These are phyloP conservation scores for Emericellopsis cladophorae DNA, from an alignment of 2,329 filamentous ascomycete genomes.

Conservation along the genomic window DNA sequence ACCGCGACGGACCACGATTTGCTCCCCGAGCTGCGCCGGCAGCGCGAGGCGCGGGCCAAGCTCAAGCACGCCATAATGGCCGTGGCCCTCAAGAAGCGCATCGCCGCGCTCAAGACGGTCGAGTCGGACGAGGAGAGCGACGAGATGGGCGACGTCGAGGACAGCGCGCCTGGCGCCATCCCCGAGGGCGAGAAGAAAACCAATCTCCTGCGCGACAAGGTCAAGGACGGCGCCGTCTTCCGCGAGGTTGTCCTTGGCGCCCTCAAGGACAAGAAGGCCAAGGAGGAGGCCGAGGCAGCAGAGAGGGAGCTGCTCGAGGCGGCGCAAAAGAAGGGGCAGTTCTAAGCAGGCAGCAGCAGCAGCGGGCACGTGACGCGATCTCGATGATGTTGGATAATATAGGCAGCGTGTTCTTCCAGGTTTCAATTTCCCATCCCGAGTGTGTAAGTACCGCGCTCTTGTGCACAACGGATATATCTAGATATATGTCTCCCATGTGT, in stretches of 20 bases:
- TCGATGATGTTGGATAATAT: no score
- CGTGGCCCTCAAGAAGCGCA: slow-evolving; percentile 90
- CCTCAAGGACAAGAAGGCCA: slow-evolving; percentile 4
- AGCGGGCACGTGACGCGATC: no score
- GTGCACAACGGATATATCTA: no score
- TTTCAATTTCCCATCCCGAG: no score
- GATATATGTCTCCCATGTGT: no score
- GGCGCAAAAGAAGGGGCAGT: slow-evolving; percentile 1
- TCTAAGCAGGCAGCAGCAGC: not conserved
- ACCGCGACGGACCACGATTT: slow-evolving; percentile 92
- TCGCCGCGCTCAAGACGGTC: slow-evolving; percentile 86
- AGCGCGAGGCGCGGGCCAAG: slow-evolving; percentile 82
- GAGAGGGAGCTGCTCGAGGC: slow-evolving; percentile 4
- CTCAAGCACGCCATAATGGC: slow-evolving; percentile 90
- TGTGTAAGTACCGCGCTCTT: no score
- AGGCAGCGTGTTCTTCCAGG: no score
- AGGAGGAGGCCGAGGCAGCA: slow-evolving; percentile 4
- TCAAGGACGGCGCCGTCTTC: slow-evolving; percentile 6
- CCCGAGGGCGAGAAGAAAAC: slow-evolving; percentile 3
- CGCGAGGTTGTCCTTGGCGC: slow-evolving; percentile 5
- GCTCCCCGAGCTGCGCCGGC: slow-evolving; percentile 80
- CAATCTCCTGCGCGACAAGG: slow-evolving; percentile 1
- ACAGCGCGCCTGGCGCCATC: slow-evolving; percentile 23
- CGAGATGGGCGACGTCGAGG: slow-evolving; percentile 54
- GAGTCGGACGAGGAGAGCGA: slow-evolving; percentile 73